Percentiles rank a stretch among this genome's conserved stretches.
phyloP scores from a whole-genome alignment of 208 protist genomes.

The Porcisia hertigi region DNA sequence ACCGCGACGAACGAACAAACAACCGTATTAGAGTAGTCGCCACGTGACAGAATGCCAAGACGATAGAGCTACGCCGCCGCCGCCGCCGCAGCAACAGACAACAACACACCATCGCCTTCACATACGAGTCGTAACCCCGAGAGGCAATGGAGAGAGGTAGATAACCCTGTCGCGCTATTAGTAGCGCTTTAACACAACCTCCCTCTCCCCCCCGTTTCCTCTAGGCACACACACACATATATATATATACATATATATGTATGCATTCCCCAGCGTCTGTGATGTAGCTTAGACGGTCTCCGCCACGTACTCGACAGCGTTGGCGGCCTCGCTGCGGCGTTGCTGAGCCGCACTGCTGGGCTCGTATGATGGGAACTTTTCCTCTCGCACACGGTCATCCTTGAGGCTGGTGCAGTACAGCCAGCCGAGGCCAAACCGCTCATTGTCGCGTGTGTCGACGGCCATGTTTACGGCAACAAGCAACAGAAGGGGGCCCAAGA shows the following conservation, averaged over 20 bases:
- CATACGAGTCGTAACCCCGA: not conserved
- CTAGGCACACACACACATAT: no score
- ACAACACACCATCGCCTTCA: not conserved
- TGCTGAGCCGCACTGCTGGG: slow-evolving; percentile 62
- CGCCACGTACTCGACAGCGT: slow-evolving; percentile 61
- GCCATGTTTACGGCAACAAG: slow-evolving; percentile 58
- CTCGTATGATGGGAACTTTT: slow-evolving; percentile 80
- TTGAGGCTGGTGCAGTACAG: slow-evolving; percentile 58
- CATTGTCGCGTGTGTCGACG: slow-evolving; percentile 63
- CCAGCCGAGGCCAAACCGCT: slow-evolving; percentile 83
- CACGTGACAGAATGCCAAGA: no score
- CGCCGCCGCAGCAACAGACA: no score
- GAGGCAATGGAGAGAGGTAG: not conserved
- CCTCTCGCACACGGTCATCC: slow-evolving; percentile 68
- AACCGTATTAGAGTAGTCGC: no score
- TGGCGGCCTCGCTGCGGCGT: slow-evolving; percentile 68
- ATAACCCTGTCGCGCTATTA: no score
- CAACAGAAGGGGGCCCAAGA: slow-evolving; percentile 53
- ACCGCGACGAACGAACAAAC: no score
- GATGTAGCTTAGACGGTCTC: slow-evolving; percentile 35
- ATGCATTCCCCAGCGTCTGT: not conserved
- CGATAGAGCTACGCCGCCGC: no score
- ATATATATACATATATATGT: no score
- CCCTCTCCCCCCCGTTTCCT: no score
- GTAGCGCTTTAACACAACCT: no score